These are phyloP conservation scores for Closterium sp. DNA, from an alignment of 139 green algal species.

Conservation along the genomic window DNA sequence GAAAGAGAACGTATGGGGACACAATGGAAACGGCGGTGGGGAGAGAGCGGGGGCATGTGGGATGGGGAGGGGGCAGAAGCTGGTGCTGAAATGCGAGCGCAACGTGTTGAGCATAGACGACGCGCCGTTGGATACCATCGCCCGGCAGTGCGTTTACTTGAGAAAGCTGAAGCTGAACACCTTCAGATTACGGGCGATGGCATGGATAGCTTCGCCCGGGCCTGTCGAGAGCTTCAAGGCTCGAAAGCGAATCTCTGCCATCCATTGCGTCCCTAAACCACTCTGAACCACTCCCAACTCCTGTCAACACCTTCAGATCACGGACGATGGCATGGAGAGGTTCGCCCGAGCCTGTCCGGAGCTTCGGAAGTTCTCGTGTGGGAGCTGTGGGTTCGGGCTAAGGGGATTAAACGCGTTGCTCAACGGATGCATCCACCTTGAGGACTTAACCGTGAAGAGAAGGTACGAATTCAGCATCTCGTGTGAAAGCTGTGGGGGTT, in stretches of 20 bases:
- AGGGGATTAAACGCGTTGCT: slow-evolving; percentile 19
- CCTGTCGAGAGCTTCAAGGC: background rate
- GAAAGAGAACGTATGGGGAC: no score
- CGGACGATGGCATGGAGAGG: slow-evolving; percentile 25
- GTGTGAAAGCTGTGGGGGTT: no score
- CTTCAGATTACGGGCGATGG: slow-evolving; percentile 26
- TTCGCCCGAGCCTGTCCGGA: slow-evolving; percentile 24
- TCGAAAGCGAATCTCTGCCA: background rate
- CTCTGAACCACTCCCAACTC: background rate
- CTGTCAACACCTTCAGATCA: slow-evolving; percentile 12
- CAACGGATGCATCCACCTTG: background rate
- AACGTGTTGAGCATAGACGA: slow-evolving; percentile 1
- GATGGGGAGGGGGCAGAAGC: no score
- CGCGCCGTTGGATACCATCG: background rate
- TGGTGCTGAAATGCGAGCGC: background rate
- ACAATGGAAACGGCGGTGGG: no score
- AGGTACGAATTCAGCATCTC: no score
- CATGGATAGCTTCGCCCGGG: background rate
- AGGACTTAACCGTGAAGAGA: slow-evolving; percentile 34
- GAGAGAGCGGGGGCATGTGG: no score
- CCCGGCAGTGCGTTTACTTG: background rate
- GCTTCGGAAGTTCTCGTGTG: slow-evolving; percentile 38
- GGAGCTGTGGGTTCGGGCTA: slow-evolving; percentile 32
- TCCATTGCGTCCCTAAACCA: background rate
- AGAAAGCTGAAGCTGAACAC: no score